phyloP scores from a whole-genome alignment of 1,139 yeast genomes.

The Yarrowia galli region DNA sequence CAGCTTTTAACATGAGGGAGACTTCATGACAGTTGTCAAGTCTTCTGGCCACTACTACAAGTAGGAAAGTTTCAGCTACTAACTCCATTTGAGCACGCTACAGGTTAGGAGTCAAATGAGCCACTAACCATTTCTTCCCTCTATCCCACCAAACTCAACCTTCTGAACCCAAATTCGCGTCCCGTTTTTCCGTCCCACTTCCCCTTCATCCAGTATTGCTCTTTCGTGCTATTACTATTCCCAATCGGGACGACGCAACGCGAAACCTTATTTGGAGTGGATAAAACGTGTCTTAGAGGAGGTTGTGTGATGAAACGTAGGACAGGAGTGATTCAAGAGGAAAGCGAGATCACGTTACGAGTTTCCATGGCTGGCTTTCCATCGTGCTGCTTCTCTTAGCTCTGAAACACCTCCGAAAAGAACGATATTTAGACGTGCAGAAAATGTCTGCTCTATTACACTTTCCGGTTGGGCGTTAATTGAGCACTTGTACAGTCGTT shows the following conservation, averaged over 20 bases:
- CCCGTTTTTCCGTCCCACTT: background rate
- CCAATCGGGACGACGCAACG: conserved; percentile 25
- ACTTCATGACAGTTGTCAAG: too few relatives aligned
- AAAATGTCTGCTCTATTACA: background rate
- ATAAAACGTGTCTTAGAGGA: background rate
- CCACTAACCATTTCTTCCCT: too few relatives aligned
- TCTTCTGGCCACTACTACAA: too few relatives aligned
- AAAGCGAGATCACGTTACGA: too few relatives aligned
- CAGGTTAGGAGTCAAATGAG: background rate
- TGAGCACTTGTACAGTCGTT: background rate
- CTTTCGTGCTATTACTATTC: background rate
- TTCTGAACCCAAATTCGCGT: background rate
- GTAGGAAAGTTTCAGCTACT: too few relatives aligned
- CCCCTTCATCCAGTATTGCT: background rate
- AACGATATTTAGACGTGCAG: background rate
- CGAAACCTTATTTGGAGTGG: conserved; percentile 2
- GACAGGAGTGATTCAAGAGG: too few relatives aligned
- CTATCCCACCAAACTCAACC: background rate
- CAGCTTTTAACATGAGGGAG: too few relatives aligned
- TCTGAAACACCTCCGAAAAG: too few relatives aligned
- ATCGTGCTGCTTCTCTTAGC: too few relatives aligned
- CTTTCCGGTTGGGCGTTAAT: background rate
- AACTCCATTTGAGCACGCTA: too few relatives aligned
- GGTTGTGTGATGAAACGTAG: too few relatives aligned
- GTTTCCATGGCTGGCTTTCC: too few relatives aligned